Base-by-base conservation (phyloP, 352 stramenopile species). In the Phytophthora kernoviae region DNA sequence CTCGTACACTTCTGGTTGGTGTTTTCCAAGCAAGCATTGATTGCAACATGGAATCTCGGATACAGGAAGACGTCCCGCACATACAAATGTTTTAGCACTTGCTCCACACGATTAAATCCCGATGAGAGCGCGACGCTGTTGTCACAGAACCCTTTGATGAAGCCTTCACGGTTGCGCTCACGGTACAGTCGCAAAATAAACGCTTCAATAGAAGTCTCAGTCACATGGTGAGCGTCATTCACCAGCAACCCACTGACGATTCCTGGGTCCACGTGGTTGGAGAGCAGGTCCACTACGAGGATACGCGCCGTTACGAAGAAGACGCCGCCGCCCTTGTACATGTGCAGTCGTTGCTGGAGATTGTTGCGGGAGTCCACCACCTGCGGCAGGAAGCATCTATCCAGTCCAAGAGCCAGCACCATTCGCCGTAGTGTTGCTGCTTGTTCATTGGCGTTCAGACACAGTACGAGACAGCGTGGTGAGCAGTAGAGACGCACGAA, bases 121-220 rank as follows among this genome's bases (percentile, higher is more conserved):
- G 74, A 73, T 0, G 95, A 70, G n/a, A 99, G 77, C 9, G 77
- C 58, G 30, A 95, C 84, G 34, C 96, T 85, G 50, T 98, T 82
- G 69, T 99, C 96, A 6, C 89, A 96, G 73, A 99, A 99, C 2
- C 87, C 97, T 76, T 99, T 99, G 66, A 99, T 87, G 62, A 99
- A 99, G 21, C 96, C 97, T 12, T 81, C 69, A 15, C 75, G 76
- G 70, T 96, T 97, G 18, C 73, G 68, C 58, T 95, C 84, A 33
- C 91, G 87, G 73, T 97, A 99, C 27, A 99, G 84, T 17, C 96
- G 76, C 21, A 99, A 67, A 63, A 99, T 99, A 72, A 99, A 99
- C 5, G 96, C 96, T 58, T 99, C 96, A 11, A 96, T 98, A 8
- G 93, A 98, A 6, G 91, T 96, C 61, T 98, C 93, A 7, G 88